Conservation (phyloP, 805 yeast species). For the Nakazawaea anatomiae region DNA sequence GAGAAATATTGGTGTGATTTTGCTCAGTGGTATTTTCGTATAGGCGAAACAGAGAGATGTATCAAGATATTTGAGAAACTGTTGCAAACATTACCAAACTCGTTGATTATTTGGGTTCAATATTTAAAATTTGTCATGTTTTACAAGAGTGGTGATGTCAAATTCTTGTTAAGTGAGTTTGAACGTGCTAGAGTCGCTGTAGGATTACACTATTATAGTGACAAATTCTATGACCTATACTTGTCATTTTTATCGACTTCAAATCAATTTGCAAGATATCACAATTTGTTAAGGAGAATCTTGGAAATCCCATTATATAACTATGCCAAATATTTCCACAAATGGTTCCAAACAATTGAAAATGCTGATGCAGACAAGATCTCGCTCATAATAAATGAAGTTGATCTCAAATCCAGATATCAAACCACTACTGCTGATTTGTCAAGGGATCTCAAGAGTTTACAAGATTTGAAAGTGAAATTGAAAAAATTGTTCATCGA, state of each 20-base stretch:
- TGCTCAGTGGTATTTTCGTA: conserved; percentile 39
- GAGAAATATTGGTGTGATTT: conserved; percentile 55
- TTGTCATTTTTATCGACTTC: conserved; percentile 32
- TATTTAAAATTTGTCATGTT: conserved; percentile 28
- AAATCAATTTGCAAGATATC: conserved; percentile 24
- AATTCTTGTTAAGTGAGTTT: conserved; percentile 25
- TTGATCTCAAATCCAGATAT: conserved; percentile 15
- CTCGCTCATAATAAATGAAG: conserved; percentile 18
- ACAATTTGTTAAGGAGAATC: conserved; percentile 37
- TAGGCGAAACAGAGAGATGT: conserved; percentile 36
- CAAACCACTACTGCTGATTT: conserved; percentile 4
- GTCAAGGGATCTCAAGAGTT: conserved; percentile 7
- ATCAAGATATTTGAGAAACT: conserved; percentile 31
- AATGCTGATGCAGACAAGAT: conserved; percentile 21
- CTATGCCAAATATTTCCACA: conserved; percentile 40
- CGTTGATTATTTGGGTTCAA: conserved; percentile 44
- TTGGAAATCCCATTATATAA: conserved; percentile 54
- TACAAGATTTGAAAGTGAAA: conserved; percentile 27
- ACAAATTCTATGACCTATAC: conserved; percentile 46
- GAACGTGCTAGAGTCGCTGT: conserved; percentile 42
- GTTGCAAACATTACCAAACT: conserved; percentile 33
- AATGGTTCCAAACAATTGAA: conserved; percentile 30
- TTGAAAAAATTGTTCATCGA: conserved; percentile 46
- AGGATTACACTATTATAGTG: conserved; percentile 47
- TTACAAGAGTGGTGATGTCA: conserved; percentile 14